Percentiles rank a stretch among this genome's conserved stretches.
Evolutionary conservation across 164 flowering plant genomes (phyloP).

Genomic region (Saururus chinensis): DNA sequence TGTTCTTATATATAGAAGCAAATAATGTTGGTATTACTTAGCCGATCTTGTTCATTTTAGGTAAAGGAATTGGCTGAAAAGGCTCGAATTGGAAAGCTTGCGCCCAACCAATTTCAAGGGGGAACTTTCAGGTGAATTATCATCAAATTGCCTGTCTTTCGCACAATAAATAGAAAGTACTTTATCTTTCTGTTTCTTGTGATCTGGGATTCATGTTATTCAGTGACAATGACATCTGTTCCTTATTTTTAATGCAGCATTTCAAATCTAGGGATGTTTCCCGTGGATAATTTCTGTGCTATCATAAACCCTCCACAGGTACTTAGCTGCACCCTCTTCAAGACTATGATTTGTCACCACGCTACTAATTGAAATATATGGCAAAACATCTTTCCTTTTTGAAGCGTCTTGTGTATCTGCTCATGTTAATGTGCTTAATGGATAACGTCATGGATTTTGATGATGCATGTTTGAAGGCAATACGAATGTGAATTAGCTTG

Average conservation of each 20-base stretch:
- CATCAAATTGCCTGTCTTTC: neutral
- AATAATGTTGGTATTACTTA: neutral
- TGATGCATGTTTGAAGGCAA: neutral
- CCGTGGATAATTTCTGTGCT: constrained; percentile 92
- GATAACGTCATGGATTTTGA: neutral
- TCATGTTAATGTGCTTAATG: neutral
- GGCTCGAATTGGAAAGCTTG: constrained; percentile 81
- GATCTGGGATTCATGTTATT: neutral
- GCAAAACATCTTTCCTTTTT: neutral
- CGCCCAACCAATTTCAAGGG: constrained; percentile 88
- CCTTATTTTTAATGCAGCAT: constrained; percentile 59
- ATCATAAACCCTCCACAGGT: constrained; percentile 99
- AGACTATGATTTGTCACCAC: neutral
- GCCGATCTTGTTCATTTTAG: constrained; percentile 17
- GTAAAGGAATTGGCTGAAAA: constrained; percentile 92
- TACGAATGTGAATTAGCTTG: no score
- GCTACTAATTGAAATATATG: neutral
- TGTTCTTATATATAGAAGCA: neutral
- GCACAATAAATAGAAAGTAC: neutral
- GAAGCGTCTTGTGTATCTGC: neutral
- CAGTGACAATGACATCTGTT: neutral
- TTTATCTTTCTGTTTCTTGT: neutral
- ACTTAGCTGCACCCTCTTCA: neutral
- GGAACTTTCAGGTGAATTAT: constrained; percentile 81
- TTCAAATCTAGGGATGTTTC: constrained; percentile 98